These are phyloP conservation scores for Irpex sp. DNA, from an alignment of 1,284 basidiomycete genomes.

Conservation along the genomic window DNA sequence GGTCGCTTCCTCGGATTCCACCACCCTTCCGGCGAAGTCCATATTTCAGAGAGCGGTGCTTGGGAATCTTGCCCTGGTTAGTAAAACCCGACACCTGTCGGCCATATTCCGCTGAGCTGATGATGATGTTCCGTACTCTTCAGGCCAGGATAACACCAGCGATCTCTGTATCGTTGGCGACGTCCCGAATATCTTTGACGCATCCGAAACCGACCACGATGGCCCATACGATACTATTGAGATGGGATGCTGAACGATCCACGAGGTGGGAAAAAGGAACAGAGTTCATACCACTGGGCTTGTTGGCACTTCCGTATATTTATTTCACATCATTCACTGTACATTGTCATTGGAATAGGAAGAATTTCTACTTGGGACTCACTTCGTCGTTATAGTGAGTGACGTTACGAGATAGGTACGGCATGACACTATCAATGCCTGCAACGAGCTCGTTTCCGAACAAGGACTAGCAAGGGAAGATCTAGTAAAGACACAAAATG, in stretches of 20 bases:
- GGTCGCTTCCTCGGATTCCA: conserved; percentile 32
- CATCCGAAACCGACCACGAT: conserved; percentile 42
- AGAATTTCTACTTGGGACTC: no score
- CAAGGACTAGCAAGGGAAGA: not conserved
- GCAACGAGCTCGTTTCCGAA: no score
- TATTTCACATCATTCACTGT: no score
- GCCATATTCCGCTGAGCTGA: not conserved
- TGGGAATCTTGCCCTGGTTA: conserved; percentile 34
- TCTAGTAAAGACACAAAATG: not conserved
- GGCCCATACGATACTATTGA: conserved; percentile 56
- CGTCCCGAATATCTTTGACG: conserved; percentile 45
- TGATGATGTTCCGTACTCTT: not conserved
- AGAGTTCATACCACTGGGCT: no score
- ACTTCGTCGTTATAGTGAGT: no score
- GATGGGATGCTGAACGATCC: conserved; percentile 40
- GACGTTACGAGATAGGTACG: no score
- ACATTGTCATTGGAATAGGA: no score
- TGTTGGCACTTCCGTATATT: no score
- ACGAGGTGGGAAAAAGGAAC: no score
- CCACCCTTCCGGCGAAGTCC: conserved; percentile 17
- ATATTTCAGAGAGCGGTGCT: conserved; percentile 13
- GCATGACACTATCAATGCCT: no score
- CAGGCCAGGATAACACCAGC: conserved; percentile 55
- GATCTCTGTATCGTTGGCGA: conserved; percentile 49
- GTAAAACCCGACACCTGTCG: not conserved